Percentiles rank a stretch among this genome's conserved stretches.
These are phyloP conservation scores for Quercus cerris DNA, from an alignment of 306 rosid species.

Conservation along the genomic window DNA sequence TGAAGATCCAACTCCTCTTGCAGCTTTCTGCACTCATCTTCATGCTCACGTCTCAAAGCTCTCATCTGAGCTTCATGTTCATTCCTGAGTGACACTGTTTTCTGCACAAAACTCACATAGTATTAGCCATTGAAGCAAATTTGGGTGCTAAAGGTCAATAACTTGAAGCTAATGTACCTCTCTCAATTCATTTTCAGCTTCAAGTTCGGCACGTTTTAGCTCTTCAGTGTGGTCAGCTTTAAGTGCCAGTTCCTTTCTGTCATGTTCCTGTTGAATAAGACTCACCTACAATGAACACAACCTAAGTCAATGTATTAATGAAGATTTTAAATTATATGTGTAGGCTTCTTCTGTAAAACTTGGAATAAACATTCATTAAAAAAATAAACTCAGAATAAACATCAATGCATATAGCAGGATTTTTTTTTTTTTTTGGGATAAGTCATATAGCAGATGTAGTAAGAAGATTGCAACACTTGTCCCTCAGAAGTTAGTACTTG, in stretches of 20 bases:
- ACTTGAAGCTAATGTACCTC: constrained; percentile 45
- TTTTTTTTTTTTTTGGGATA: too few relatives aligned
- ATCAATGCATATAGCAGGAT: background rate
- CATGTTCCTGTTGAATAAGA: constrained; percentile 62
- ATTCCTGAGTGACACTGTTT: constrained; percentile 52
- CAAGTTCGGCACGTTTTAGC: constrained; percentile 56
- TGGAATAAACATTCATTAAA: background rate
- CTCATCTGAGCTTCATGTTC: constrained; percentile 79
- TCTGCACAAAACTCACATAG: constrained; percentile 39
- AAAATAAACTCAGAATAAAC: background rate
- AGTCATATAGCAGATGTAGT: background rate
- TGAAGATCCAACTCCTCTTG: constrained; percentile 88
- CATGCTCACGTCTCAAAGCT: constrained; percentile 74
- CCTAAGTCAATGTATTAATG: constrained; percentile 14
- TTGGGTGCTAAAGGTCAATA: background rate
- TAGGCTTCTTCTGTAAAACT: background rate
- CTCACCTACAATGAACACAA: constrained; percentile 52
- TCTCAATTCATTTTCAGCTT: constrained; percentile 74
- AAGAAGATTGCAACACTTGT: background rate
- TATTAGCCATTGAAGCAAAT: constrained; percentile 19
- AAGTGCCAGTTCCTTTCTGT: constrained; percentile 47
- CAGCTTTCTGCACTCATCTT: constrained; percentile 78
- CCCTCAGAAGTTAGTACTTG: background rate
- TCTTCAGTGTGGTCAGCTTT: constrained; percentile 57
- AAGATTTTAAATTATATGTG: constrained; percentile 1